Base-by-base conservation (phyloP, 257 asterid species). In the Solanum bulbocastanum region DNA sequence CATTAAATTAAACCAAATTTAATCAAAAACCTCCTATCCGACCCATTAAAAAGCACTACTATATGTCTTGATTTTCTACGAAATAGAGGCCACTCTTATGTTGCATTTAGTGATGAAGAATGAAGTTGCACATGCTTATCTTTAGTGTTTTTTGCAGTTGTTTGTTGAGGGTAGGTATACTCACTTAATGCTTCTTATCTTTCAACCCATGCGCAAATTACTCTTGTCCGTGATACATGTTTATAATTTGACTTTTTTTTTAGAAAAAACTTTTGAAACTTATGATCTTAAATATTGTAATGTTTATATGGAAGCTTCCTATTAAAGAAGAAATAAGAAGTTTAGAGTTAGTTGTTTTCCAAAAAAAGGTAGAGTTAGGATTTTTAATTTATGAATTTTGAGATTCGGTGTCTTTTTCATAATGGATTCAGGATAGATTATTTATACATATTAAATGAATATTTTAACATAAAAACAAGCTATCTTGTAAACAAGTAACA, bases 131-230 rank as follows among this genome's bases (percentile, higher is more conserved):
- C 84, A 40, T 76, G 84, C 36, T 40, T n/a, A 40, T 76, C 35
- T 76, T 76, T 76, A 40, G 12, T 76, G 60, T 3, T n/a, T 13
- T 32, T 76, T 40, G 84, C 84, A 76, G 84, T n/a, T 40, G 84
- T 76, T 76, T 13, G 84, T 76, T 76, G 84, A 76, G 83, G 58
- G 58, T 76, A 39, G 58, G 83, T 76, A 25, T 32, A 39, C 25
- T 76, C 83, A 76, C 12, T 76, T 76, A 76, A 40, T 76, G 52
- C 30, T 75, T 5, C 33, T 39, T 13, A 75, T 75, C 56, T 39
- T 16, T 39, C 22, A 6, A 75, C 32, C 83, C 84, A 76, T 76
- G 83, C 40, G 83, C 83, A 40, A 40, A 76, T n/a, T 76, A 40
- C 60, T n/a, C 14, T n/a, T 76, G 35, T 20, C 56, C 52, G 10